Base-by-base conservation (phyloP, 177 flowering plant genomes). In the Vitis hybrid region DNA sequence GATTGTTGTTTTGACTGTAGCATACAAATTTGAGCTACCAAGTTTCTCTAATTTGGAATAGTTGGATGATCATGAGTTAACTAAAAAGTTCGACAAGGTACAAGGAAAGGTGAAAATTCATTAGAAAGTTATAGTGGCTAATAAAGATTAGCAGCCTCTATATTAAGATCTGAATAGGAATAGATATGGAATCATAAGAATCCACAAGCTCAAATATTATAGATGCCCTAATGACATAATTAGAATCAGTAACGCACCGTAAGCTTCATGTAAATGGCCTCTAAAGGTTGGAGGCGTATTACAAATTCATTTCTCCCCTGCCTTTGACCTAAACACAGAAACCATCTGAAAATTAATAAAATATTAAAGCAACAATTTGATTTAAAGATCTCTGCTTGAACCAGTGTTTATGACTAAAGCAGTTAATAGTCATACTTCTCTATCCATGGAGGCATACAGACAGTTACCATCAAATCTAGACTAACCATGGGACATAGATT, bases 201-300 rank as follows among this genome's bases (percentile, higher is more conserved):
- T 13, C 7, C 18, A 40, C 21, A 32, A 13, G 3, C 62, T 30
- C 49, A 49, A 15, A 46, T 40, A 62, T 35, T 35, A 35, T 27
- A 35, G 8, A 35, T 1, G 8, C 46, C 46, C 46, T 0, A 35
- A 52, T 30, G 67, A 21, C 24, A 56, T 64, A 9, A 63, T 52
- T 21, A 13, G 61, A 71, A 66, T 27, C 59, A 65, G 60, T 54
- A 15, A 77, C 85, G 57, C 79, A 93, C 97, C 72, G 92, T 91
- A 63, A 94, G 90, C 79, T 94, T 94, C 97, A 90, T 94, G 82
- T 94, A 94, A 75, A 94, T 94, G 75, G 99, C 98, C 74, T 93
- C 98, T 60, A 74, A 84, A 64, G 98, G 98, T 73, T 94, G 99
- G 64, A 93, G 85, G 71, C 98, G 90, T 65, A 91, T 94, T 13